Conservation (phyloP, 768 basidiomycete species). For the Exsudoporus frostii region DNA sequence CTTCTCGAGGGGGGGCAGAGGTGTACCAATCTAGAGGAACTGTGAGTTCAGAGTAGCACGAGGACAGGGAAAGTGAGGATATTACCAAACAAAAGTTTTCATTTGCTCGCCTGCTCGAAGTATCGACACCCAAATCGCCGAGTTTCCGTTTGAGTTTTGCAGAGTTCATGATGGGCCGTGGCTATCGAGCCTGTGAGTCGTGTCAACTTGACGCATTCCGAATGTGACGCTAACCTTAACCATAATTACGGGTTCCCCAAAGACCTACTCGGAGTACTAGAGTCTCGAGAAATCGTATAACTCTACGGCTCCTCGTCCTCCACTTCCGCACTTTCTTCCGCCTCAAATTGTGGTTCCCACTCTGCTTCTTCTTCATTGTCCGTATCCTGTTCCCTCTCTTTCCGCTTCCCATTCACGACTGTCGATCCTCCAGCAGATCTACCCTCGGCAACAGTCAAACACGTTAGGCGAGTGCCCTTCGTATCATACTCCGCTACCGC, state of each 20-base stretch:
- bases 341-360: slow-evolving; percentile 20
- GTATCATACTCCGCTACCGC: slow-evolving; percentile 75
- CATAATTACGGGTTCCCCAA: slow-evolving; percentile 11
- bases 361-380: slow-evolving; percentile 34
- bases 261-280: too few relatives aligned
- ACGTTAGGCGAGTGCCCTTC: slow-evolving; percentile 83
- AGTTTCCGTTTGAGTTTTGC: slow-evolving; percentile 79
- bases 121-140: slow-evolving; percentile 73
- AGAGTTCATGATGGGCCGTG: slow-evolving; percentile 36
- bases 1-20: slow-evolving; percentile 91
- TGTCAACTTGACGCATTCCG: background rate
- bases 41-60: slow-evolving; percentile 2
- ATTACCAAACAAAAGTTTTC: slow-evolving; percentile 84
- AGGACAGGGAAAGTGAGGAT: background rate
- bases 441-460: slow-evolving; percentile 58
- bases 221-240: slow-evolving; percentile 15
- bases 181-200: background rate
- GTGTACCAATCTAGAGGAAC: slow-evolving; percentile 77
- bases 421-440: slow-evolving; percentile 21
- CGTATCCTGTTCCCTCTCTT: slow-evolving; percentile 30
- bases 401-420: slow-evolving; percentile 35
- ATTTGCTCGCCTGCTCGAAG: slow-evolving; percentile 64
- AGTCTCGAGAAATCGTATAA: too few relatives aligned
- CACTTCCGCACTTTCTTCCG: slow-evolving; percentile 3
- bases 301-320: slow-evolving; percentile 18